Conservation (phyloP, 768 basidiomycete genomes). For the Postia placenta region DNA sequence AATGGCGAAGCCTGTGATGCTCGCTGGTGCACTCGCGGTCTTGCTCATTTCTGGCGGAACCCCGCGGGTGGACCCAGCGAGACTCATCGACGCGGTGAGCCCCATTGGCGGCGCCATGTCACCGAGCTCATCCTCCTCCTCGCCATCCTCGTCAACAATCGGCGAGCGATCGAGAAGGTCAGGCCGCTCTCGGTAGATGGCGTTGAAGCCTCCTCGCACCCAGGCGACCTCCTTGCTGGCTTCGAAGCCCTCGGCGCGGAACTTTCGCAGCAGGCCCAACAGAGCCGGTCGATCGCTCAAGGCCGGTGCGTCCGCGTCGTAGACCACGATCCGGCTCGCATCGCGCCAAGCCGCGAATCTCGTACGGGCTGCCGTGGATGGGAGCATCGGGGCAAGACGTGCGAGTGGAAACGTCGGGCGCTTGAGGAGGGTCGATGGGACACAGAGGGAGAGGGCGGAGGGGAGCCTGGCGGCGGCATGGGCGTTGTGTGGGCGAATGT, state of each 20-base stretch:
- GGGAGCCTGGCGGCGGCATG: conserved; percentile 61
- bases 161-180: conserved; percentile 47
- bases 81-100: not conserved
- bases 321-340: conserved; percentile 65
- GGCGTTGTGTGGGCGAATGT: conserved; percentile 81
- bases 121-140: conserved; percentile 4
- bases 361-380: conserved; percentile 46
- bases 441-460: conserved; percentile 74
- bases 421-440: conserved; percentile 91
- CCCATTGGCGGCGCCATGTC: conserved; percentile 8
- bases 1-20: conserved; percentile 3
- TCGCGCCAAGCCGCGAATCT: conserved; percentile 56
- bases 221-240: conserved; percentile 59
- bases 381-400: conserved; percentile 77
- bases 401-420: conserved; percentile 81
- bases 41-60: conserved; percentile 5
- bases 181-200: conserved; percentile 49
- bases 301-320: conserved; percentile 71
- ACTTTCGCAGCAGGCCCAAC: conserved; percentile 69
- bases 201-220: conserved; percentile 79
- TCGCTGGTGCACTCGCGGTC: conserved; percentile 14
- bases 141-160: conserved; percentile 29
- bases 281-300: conserved; percentile 65
- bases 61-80: not conserved
- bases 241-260: conserved; percentile 49